A percentile compares a stretch with the other conserved stretches of the same genome.
phyloP scores from a whole-genome alignment of 805 yeast genomes.

The Ascoidea tarda region DNA sequence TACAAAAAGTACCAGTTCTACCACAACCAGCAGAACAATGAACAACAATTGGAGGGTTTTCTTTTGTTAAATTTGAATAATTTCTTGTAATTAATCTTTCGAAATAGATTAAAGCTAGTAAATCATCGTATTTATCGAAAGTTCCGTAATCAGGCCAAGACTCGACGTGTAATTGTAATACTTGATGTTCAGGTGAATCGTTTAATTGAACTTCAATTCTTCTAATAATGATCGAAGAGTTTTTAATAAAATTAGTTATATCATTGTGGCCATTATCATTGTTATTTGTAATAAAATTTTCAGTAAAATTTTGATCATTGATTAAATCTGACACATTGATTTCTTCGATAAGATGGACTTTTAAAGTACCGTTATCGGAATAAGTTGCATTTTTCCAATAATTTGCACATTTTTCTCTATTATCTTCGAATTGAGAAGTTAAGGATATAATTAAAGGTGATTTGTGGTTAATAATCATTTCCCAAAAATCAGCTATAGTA shows the following conservation, averaged over 20 bases:
- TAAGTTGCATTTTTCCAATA: slow-evolving; percentile 57
- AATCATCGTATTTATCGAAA: slow-evolving; percentile 25
- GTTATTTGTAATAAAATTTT: slow-evolving; percentile 10
- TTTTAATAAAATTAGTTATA: neutral
- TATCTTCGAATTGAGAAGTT: slow-evolving; percentile 64
- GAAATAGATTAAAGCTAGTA: slow-evolving; percentile 7
- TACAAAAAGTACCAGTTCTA: slow-evolving; percentile 80
- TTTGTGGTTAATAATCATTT: slow-evolving; percentile 48
- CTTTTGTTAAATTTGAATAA: neutral
- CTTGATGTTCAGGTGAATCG: slow-evolving; percentile 22
- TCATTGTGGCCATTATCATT: slow-evolving; percentile 14
- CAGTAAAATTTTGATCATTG: neutral
- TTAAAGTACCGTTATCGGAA: slow-evolving; percentile 22
- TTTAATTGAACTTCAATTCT: slow-evolving; percentile 27
- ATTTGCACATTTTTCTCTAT: slow-evolving; percentile 67
- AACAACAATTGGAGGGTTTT: slow-evolving; percentile 46
- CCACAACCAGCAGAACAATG: slow-evolving; percentile 99
- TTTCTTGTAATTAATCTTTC: slow-evolving; percentile 2
- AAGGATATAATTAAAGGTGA: slow-evolving; percentile 60
- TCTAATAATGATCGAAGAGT: slow-evolving; percentile 22
- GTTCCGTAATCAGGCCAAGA: slow-evolving; percentile 81
- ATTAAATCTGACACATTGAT: slow-evolving; percentile 8
- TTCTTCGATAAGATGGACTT: neutral
- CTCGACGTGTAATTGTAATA: slow-evolving; percentile 62
- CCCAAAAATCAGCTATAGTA: slow-evolving; percentile 80